A percentile compares a stretch with the other conserved stretches of the same genome.
Evolutionary conservation across 2,329 filamentous ascomycete species (phyloP).

Genomic region (Alternaria metachromatica): DNA sequence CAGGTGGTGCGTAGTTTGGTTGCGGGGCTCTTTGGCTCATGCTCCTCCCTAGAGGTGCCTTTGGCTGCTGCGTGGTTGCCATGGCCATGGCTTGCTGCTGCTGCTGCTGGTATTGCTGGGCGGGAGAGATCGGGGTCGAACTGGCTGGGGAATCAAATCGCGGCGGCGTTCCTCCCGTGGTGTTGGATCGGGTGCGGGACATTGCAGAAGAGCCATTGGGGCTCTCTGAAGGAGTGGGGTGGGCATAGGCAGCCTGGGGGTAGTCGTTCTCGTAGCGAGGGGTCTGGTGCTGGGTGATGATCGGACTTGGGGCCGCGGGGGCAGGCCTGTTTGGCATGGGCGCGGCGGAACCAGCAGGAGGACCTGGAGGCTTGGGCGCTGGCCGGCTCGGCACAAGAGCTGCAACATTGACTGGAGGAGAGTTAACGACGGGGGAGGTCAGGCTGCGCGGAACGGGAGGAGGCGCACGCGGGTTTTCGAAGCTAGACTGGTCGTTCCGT

Average conservation of each 20-base stretch:
- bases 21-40: conserved; percentile 69
- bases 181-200: conserved; percentile 53
- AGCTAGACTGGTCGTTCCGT: conserved; percentile 88
- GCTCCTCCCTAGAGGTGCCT: conserved; percentile 75
- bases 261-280: conserved; percentile 50
- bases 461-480: conserved; percentile 93
- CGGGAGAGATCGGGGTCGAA: conserved; percentile 46
- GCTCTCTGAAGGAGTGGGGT: conserved; percentile 50
- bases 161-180: conserved; percentile 47
- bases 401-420: conserved; percentile 46
- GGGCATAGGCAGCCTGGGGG: conserved; percentile 52
- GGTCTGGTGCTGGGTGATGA: conserved; percentile 34
- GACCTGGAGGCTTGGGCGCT: conserved; percentile 81
- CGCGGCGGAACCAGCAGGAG: conserved; percentile 52
- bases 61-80: conserved; percentile 74
- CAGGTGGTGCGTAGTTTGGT: conserved; percentile 37
- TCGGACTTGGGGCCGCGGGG: conserved; percentile 61
- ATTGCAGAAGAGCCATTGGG: conserved; percentile 44
- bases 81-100: conserved; percentile 79
- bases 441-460: conserved; percentile 75
- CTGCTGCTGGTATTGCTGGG: conserved; percentile 73
- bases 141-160: conserved; percentile 56
- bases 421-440: conserved; percentile 51
- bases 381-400: conserved; percentile 78
- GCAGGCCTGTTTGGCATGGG: conserved; percentile 64